These are phyloP conservation scores for Podila epicladia DNA, from an alignment of 192 early-diverging fungal genomes.

Conservation along the genomic window DNA sequence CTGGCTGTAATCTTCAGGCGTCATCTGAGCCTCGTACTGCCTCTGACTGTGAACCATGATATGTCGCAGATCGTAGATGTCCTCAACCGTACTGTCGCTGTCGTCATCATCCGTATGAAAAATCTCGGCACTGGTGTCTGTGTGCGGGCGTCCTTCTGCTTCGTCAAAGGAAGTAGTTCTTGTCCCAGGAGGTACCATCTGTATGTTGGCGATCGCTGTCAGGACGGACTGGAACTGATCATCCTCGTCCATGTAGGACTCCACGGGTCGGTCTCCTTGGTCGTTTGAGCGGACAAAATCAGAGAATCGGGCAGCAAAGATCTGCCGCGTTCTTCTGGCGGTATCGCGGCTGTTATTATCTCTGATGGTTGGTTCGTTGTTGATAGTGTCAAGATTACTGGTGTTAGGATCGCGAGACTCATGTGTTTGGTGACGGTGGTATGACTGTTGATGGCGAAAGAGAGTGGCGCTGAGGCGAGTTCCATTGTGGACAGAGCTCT, in stretches of 20 bases:
- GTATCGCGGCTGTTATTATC: not conserved
- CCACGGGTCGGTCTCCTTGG: slow-evolving; percentile 13
- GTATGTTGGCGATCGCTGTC: slow-evolving; percentile 29
- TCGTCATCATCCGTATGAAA: slow-evolving; percentile 1
- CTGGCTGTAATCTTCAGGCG: slow-evolving; percentile 5
- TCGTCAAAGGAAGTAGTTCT: too few relatives aligned
- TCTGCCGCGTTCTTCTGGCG: not conserved
- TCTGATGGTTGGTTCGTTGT: not conserved
- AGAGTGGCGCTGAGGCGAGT: not conserved
- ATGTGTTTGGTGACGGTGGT: slow-evolving; percentile 2
- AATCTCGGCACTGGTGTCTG: not conserved
- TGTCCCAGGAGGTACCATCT: slow-evolving; percentile 1
- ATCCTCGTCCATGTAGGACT: slow-evolving; percentile 31
- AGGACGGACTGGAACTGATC: slow-evolving; percentile 26
- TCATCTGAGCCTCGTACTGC: slow-evolving; percentile 21
- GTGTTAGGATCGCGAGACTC: not conserved
- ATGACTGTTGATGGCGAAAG: not conserved
- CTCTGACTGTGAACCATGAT: slow-evolving; percentile 39
- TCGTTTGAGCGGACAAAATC: slow-evolving; percentile 27
- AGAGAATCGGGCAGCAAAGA: slow-evolving; percentile 11
- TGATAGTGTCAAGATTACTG: not conserved
- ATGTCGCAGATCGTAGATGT: slow-evolving; percentile 36
- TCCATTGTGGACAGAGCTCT: not conserved
- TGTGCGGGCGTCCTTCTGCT: not conserved
- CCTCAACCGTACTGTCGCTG: not conserved